These are phyloP conservation scores for Domatiomyces catenatus DNA, from an alignment of 2,329 filamentous ascomycete species.

Conservation along the genomic window DNA sequence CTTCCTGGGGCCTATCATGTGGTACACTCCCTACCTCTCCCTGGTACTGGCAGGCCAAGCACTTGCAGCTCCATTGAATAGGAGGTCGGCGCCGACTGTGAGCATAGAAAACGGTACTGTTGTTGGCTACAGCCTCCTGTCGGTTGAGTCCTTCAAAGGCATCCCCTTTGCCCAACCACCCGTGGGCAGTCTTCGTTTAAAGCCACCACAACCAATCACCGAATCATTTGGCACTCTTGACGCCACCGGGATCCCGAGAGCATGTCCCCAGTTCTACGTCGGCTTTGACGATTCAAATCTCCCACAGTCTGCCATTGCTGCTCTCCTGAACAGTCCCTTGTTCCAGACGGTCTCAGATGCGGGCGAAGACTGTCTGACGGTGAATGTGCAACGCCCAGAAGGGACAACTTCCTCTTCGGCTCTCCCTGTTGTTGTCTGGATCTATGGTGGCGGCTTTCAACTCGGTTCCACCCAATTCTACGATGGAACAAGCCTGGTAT, in stretches of 20 bases:
- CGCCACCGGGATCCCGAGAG: background rate
- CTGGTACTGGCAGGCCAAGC: background rate
- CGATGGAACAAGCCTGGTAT: slow-evolving; percentile 27
- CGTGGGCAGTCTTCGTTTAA: background rate
- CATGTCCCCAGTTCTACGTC: background rate
- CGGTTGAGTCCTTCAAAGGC: slow-evolving; percentile 15
- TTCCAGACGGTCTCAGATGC: background rate
- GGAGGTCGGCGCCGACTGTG: background rate
- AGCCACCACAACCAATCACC: background rate
- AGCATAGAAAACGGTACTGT: background rate
- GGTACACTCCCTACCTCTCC: background rate
- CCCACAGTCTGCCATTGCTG: background rate
- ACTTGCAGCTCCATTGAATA: background rate
- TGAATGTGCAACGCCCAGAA: slow-evolving; percentile 40
- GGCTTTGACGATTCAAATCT: background rate
- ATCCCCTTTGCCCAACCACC: slow-evolving; percentile 18
- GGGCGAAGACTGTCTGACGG: slow-evolving; percentile 31
- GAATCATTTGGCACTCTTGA: background rate
- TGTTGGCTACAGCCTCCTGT: background rate
- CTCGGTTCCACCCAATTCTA: slow-evolving; percentile 18
- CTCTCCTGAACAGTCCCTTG: background rate
- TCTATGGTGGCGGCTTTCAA: slow-evolving; percentile 29
- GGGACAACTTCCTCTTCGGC: slow-evolving; percentile 24
- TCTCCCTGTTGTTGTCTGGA: slow-evolving; percentile 30
- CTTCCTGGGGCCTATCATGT: background rate